A percentile compares a stretch with the other conserved stretches of the same genome.
phyloP scores from a whole-genome alignment of 73 alveolate genomes.

The Paramecium caudatum region DNA sequence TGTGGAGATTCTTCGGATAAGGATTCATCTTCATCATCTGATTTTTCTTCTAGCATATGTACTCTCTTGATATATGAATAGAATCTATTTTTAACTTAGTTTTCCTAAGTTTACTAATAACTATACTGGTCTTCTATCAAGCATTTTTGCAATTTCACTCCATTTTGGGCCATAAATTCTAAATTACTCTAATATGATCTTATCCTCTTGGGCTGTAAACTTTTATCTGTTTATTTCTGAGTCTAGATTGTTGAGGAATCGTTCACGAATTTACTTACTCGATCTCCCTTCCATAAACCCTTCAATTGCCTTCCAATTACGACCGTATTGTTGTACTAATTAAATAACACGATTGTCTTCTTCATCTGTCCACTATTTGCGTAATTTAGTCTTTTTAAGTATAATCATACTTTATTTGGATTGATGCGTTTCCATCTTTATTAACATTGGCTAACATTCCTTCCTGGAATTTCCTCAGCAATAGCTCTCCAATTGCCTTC shows the following conservation, averaged over 20 bases:
- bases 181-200: constrained; percentile 10
- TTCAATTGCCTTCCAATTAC: constrained; percentile 64
- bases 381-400: constrained; percentile 8
- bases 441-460: constrained; percentile 58
- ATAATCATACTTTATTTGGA: constrained; percentile 56
- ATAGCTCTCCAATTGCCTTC: constrained; percentile 36
- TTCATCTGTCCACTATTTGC: constrained; percentile 60
- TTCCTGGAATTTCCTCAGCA: constrained; percentile 2
- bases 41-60: neutral
- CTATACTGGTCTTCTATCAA: constrained; percentile 64
- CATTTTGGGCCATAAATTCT: constrained; percentile 65
- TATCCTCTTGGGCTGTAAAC: constrained; percentile 40
- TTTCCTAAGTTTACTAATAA: constrained; percentile 18
- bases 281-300: constrained; percentile 41
- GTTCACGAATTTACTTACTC: constrained; percentile 43
- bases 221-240: constrained; percentile 49
- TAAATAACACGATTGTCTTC: constrained; percentile 48
- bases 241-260: constrained; percentile 58
- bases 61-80: constrained; percentile 63
- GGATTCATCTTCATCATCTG: constrained; percentile 52
- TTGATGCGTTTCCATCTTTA: constrained; percentile 60
- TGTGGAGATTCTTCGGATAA: neutral
- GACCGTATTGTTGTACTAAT: constrained; percentile 37
- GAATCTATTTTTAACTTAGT: constrained; percentile 62
- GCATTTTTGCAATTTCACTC: constrained; percentile 64